These are phyloP conservation scores for Theobroma grandiflorum DNA, from an alignment of 441 rosid genomes.

Conservation along the genomic window DNA sequence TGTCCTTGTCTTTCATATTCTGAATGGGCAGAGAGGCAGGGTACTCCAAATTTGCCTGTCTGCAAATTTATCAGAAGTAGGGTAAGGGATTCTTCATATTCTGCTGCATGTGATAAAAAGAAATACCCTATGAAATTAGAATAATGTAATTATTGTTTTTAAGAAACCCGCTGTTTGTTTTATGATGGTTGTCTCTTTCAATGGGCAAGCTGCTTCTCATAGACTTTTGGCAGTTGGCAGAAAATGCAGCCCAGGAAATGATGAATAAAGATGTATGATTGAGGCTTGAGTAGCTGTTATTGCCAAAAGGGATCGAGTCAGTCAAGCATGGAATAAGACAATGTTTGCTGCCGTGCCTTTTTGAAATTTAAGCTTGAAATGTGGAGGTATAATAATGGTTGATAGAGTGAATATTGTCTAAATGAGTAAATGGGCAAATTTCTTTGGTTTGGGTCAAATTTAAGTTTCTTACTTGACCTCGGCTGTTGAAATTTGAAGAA, in stretches of 20 bases:
- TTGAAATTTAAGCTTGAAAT: constrained; percentile 7
- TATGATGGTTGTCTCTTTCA: constrained; percentile 14
- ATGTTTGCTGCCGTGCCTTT: background rate
- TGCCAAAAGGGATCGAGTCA: background rate
- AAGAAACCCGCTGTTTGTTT: background rate
- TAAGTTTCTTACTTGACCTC: background rate
- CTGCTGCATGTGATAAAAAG: background rate
- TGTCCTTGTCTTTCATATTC: background rate
- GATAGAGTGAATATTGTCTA: background rate
- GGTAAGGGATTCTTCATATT: background rate
- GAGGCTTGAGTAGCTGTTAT: constrained; percentile 9
- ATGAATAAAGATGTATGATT: constrained; percentile 12
- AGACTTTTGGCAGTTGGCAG: constrained; percentile 1
- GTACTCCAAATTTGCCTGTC: background rate
- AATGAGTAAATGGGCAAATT: constrained; percentile 2
- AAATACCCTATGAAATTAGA: background rate
- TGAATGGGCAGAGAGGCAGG: background rate
- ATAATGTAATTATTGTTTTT: background rate
- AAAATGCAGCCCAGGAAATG: background rate
- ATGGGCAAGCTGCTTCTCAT: background rate
- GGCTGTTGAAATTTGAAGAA: background rate
- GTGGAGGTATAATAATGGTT: background rate
- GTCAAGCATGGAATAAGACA: background rate
- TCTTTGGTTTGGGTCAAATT: background rate
- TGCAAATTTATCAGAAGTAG: constrained; percentile 2